Conservation (phyloP, 768 basidiomycete species). For the Pholiota molesta region DNA sequence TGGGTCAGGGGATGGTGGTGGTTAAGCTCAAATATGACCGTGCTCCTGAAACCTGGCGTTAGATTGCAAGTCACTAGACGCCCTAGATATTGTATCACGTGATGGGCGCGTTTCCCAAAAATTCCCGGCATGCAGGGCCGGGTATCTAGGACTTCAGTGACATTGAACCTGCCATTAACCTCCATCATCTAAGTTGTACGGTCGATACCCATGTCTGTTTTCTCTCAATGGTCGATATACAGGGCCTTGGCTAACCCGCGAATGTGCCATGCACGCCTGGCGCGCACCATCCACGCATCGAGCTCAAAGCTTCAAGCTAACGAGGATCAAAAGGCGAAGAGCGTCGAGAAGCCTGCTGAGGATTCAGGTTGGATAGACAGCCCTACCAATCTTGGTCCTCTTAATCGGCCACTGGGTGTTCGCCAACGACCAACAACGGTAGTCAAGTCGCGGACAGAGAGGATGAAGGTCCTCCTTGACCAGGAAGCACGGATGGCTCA, state of each 20-base stretch:
- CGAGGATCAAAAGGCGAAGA: not conserved
- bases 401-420: slow-evolving; percentile 79
- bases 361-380: slow-evolving; percentile 20
- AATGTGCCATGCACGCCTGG: not conserved
- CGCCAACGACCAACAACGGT: slow-evolving; percentile 65
- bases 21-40: not conserved
- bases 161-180: no score
- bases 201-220: slow-evolving; percentile 3
- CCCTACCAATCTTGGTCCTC: slow-evolving; percentile 29
- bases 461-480: slow-evolving; percentile 70
- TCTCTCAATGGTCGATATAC: not conserved
- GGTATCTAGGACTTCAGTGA: not conserved
- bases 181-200: no score
- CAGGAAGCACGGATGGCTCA: slow-evolving; percentile 71
- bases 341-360: slow-evolving; percentile 7
- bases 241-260: not conserved
- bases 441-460: slow-evolving; percentile 59
- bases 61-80: not conserved
- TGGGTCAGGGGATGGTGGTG: not conserved
- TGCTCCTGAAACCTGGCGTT: not conserved
- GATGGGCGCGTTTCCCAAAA: not conserved
- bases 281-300: slow-evolving; percentile 17
- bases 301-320: slow-evolving; percentile 17
- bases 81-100: not conserved
- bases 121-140: not conserved